Conservation (phyloP, 768 basidiomycete genomes). For the Gyrodon lividus region DNA sequence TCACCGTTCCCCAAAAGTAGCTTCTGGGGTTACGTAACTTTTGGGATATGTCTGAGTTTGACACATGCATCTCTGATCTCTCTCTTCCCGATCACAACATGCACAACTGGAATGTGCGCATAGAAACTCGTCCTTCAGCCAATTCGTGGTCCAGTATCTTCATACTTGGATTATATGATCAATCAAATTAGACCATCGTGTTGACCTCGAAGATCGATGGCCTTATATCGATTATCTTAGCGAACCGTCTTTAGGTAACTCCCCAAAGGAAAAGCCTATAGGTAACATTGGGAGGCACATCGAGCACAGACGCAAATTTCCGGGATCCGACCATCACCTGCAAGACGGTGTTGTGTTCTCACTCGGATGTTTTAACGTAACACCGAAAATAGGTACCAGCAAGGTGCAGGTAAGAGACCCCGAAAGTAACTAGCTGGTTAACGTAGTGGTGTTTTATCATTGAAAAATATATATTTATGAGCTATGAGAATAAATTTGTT, state of each 20-base stretch:
- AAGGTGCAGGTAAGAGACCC: too few species aligned
- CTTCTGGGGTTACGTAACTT: slow-evolving; percentile 32
- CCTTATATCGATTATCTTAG: slow-evolving; percentile 8
- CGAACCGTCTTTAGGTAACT: slow-evolving; percentile 1
- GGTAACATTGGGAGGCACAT: slow-evolving; percentile 26
- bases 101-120: background rate
- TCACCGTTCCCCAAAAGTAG: slow-evolving; percentile 31
- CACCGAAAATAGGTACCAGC: too few species aligned
- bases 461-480: too few species aligned
- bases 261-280: slow-evolving; percentile 5
- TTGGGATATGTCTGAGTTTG: background rate
- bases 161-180: background rate
- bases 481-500: too few species aligned
- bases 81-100: too few species aligned
- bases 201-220: slow-evolving; percentile 13
- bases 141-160: background rate
- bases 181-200: slow-evolving; percentile 8
- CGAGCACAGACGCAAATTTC: slow-evolving; percentile 11
- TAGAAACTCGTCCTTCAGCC: background rate
- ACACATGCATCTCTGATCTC: too few species aligned
- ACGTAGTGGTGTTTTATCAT: too few species aligned
- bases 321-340: slow-evolving; percentile 15
- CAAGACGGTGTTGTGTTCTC: too few species aligned
- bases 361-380: too few species aligned
- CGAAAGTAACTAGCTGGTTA: too few species aligned